These are phyloP conservation scores for Abrus pulchellus DNA, from an alignment of 306 rosid genomes.

Conservation along the genomic window DNA sequence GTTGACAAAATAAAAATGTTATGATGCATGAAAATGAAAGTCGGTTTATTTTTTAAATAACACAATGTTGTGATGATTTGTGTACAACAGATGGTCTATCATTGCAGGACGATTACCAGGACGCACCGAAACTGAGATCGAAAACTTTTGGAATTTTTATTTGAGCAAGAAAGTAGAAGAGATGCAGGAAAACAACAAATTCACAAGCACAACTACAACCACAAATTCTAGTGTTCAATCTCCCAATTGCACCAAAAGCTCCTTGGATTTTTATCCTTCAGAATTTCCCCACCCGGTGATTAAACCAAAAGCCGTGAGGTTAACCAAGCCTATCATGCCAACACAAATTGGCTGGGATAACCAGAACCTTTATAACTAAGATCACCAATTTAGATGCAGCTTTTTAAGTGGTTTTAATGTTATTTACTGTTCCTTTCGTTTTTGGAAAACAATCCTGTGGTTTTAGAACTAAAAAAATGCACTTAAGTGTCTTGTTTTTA, in stretches of 20 bases:
- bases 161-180: not conserved
- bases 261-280: not conserved
- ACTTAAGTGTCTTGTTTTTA: too few relatives aligned
- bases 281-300: not conserved
- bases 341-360: not conserved
- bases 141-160: not conserved
- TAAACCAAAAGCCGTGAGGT: slow-evolving; percentile 13
- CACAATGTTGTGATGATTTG: too few relatives aligned
- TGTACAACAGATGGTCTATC: not conserved
- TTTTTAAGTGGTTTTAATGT: too few relatives aligned
- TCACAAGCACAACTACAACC: not conserved
- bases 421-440: too few relatives aligned
- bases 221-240: not conserved
- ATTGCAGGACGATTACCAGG: slow-evolving; percentile 19
- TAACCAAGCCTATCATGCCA: not conserved
- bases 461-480: too few relatives aligned
- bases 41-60: not conserved
- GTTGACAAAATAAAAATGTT: too few relatives aligned
- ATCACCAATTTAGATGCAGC: too few relatives aligned
- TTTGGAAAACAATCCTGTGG: too few relatives aligned
- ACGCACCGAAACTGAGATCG: not conserved
- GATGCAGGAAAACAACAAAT: not conserved
- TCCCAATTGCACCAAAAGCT: not conserved
- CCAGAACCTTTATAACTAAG: too few relatives aligned
- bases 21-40: too few relatives aligned